Evolutionary conservation across 2,329 filamentous ascomycete species (phyloP).

Genomic region (Alternaria angustiovoidea): DNA sequence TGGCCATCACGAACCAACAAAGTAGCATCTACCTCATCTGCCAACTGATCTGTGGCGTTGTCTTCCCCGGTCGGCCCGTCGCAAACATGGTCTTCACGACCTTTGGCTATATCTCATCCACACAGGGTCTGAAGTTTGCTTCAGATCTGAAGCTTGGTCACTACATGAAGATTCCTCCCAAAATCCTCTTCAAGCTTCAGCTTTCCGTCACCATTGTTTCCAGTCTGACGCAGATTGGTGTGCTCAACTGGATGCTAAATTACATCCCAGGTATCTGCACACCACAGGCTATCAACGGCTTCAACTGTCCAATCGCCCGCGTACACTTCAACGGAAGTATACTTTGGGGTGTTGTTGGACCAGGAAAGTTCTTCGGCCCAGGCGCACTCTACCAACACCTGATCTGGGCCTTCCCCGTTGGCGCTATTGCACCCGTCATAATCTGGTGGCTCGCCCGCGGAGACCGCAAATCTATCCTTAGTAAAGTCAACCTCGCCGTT

Average conservation of each 20-base stretch:
- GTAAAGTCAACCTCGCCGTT: slow-evolving; percentile 82
- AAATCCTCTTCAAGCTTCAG: slow-evolving; percentile 80
- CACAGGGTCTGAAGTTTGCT: slow-evolving; percentile 88
- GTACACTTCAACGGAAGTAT: slow-evolving; percentile 93
- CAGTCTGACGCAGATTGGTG: slow-evolving; percentile 80
- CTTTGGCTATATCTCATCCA: slow-evolving; percentile 87
- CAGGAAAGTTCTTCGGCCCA: slow-evolving; percentile 80
- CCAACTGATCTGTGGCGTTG: slow-evolving; percentile 80
- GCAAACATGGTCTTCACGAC: slow-evolving; percentile 95
- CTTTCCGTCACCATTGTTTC: slow-evolving; percentile 78
- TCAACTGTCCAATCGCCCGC: slow-evolving; percentile 84
- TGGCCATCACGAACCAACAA: slow-evolving; percentile 91
- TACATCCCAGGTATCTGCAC: slow-evolving; percentile 82
- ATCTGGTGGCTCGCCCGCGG: slow-evolving; percentile 74
- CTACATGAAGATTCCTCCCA: slow-evolving; percentile 86
- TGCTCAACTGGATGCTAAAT: slow-evolving; percentile 89
- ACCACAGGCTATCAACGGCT: slow-evolving; percentile 80
- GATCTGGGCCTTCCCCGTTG: slow-evolving; percentile 83
- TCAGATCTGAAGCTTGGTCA: slow-evolving; percentile 87
- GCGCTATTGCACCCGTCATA: slow-evolving; percentile 75
- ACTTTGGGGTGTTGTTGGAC: slow-evolving; percentile 88
- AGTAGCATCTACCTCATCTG: slow-evolving; percentile 87
- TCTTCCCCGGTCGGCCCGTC: slow-evolving; percentile 85
- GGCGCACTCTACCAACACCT: slow-evolving; percentile 77
- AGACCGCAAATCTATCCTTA: slow-evolving; percentile 67